phyloP scores from a whole-genome alignment of 768 basidiomycete species.

The Mycena amicta region DNA sequence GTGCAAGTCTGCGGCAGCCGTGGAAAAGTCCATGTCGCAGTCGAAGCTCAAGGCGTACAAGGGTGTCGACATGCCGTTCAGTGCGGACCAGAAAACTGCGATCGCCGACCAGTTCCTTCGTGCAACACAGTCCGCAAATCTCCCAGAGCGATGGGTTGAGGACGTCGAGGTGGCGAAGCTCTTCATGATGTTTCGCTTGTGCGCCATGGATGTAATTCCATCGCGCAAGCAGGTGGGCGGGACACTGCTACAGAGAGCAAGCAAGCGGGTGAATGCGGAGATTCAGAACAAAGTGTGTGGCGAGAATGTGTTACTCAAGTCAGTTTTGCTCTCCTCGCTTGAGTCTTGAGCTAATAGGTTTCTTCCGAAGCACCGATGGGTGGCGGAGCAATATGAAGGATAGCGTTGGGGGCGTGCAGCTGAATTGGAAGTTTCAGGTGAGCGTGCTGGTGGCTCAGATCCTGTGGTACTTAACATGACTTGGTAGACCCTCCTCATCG shows the following conservation, averaged over 20 bases:
- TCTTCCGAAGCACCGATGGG: conserved; percentile 10
- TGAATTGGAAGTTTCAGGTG: conserved; percentile 13
- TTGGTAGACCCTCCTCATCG: conserved; percentile 6
- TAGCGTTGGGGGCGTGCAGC: conserved; percentile 3
- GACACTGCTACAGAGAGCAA: conserved; percentile 5
- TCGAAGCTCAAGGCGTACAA: conserved; percentile 15
- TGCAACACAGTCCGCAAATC: conserved; percentile 17
- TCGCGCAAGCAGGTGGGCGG: conserved; percentile 10
- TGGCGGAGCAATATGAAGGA: conserved; percentile 13
- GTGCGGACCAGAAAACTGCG: conserved; percentile 3
- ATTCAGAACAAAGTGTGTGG: conserved; percentile 7
- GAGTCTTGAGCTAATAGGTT: not conserved
- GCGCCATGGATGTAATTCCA: conserved; percentile 9
- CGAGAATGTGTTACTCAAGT: conserved; percentile 14
- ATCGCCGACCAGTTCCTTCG: conserved; percentile 13
- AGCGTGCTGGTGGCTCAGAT: too few relatives aligned
- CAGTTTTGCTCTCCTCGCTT: not conserved
- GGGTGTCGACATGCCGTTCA: conserved; percentile 20
- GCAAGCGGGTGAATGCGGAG: conserved; percentile 6
- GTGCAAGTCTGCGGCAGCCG: conserved; percentile 6
- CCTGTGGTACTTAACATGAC: not conserved
- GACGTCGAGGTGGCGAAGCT: conserved; percentile 18
- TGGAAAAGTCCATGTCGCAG: conserved; percentile 7
- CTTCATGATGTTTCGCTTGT: conserved; percentile 17
- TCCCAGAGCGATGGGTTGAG: conserved; percentile 13